Percentiles rank a stretch among this genome's conserved stretches.
Conservation (phyloP, 257 asterid genomes). For the Mentha longifolia region DNA sequence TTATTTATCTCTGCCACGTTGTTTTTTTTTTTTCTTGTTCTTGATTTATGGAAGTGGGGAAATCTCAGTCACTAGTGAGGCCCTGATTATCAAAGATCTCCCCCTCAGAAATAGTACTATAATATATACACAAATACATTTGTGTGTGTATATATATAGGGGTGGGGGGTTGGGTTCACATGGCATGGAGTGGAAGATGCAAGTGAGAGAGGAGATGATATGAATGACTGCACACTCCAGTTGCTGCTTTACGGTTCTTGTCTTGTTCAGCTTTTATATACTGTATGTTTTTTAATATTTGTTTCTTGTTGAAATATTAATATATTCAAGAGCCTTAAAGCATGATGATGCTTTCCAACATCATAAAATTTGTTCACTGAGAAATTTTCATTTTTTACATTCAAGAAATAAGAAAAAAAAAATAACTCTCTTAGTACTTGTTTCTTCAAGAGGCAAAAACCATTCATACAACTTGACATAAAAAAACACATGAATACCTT, state of each 20-base stretch:
- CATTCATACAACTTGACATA: neutral
- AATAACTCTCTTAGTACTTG: no score
- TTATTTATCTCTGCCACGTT: slow-evolving; percentile 22
- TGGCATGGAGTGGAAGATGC: slow-evolving; percentile 52
- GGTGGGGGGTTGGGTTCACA: slow-evolving; percentile 38
- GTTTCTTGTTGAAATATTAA: neutral
- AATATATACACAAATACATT: slow-evolving; percentile 1
- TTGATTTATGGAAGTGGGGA: slow-evolving; percentile 22
- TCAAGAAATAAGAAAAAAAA: neutral
- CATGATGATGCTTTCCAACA: neutral
- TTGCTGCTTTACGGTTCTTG: slow-evolving; percentile 41
- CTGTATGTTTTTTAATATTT: neutral
- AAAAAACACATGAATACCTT: neutral
- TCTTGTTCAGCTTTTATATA: slow-evolving; percentile 28
- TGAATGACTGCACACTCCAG: slow-evolving; percentile 38
- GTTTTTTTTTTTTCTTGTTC: neutral
- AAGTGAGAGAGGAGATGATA: slow-evolving; percentile 29
- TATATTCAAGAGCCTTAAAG: slow-evolving; percentile 17
- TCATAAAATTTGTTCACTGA: slow-evolving; percentile 7
- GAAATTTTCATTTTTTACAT: neutral
- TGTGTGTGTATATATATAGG: slow-evolving; percentile 25
- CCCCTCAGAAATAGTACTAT: slow-evolving; percentile 3
- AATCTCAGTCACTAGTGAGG: slow-evolving; percentile 39
- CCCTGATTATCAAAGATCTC: slow-evolving; percentile 38
- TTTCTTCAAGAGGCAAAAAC: neutral